phyloP scores from a whole-genome alignment of 371 early-diverging fungal species.

The Phascolomyces articulosus region DNA sequence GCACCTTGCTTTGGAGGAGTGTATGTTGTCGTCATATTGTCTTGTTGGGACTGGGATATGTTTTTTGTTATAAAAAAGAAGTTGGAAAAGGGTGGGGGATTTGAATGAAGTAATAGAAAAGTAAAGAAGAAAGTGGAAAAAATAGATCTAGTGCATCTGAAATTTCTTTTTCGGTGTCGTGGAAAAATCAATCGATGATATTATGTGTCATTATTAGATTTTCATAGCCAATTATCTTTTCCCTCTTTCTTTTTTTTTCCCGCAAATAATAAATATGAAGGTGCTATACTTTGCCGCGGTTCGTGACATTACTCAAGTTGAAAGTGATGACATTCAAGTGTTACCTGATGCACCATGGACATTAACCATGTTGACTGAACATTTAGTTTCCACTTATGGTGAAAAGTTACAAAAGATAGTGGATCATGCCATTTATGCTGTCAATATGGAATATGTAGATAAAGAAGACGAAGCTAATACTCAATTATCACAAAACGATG shows the following conservation, averaged over 20 bases:
- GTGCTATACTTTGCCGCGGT: slow-evolving; percentile 70
- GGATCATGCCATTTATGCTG: slow-evolving; percentile 60
- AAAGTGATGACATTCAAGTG: slow-evolving; percentile 42
- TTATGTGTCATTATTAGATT: neutral
- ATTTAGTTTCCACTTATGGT: slow-evolving; percentile 44
- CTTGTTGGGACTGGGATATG: too few relatives aligned
- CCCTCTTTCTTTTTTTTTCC: neutral
- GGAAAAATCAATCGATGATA: neutral
- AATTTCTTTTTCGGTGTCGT: neutral
- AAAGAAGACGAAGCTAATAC: slow-evolving; percentile 33
- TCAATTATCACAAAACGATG: slow-evolving; percentile 51
- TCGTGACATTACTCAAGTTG: slow-evolving; percentile 54
- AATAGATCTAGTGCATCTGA: too few relatives aligned
- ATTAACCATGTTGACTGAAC: slow-evolving; percentile 28
- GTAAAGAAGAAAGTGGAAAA: neutral
- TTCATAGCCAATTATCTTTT: neutral
- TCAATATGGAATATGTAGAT: slow-evolving; percentile 73
- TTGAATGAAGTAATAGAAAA: too few relatives aligned
- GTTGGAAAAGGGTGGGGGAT: neutral
- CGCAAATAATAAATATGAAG: slow-evolving; percentile 7
- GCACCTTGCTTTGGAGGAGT: slow-evolving; percentile 10
- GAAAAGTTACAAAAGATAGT: slow-evolving; percentile 39
- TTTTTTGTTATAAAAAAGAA: too few relatives aligned
- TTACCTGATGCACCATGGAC: slow-evolving; percentile 15
- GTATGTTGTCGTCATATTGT: neutral